Percentiles rank a stretch among this genome's conserved stretches.
Evolutionary conservation across 441 rosid genomes (phyloP).

Genomic region (Corymbia citriodora): DNA sequence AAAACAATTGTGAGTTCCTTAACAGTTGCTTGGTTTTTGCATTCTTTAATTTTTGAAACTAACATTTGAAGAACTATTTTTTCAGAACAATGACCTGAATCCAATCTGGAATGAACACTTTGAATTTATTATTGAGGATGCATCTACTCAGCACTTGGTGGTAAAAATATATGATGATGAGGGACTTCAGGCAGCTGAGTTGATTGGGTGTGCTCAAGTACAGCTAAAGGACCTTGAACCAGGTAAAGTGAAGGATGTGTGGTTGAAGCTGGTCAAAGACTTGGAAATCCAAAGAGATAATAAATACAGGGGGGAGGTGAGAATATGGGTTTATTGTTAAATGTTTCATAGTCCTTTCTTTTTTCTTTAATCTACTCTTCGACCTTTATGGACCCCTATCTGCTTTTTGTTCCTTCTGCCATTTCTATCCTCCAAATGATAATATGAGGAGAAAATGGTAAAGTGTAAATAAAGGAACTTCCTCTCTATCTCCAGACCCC

Average conservation of each 20-base stretch:
- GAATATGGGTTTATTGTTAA: background rate
- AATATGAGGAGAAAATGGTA: background rate
- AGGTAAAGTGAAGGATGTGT: conserved; percentile 85
- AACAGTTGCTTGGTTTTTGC: background rate
- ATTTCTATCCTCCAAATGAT: background rate
- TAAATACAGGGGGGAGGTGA: conserved; percentile 85
- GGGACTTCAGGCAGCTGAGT: conserved; percentile 81
- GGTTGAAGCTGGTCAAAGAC: conserved; percentile 91
- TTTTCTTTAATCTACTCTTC: background rate
- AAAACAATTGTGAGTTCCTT: conserved; percentile 63
- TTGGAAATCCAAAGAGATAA: conserved; percentile 84
- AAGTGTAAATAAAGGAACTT: background rate
- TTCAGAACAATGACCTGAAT: conserved; percentile 51
- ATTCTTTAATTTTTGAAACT: background rate
- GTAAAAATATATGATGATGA: conserved; percentile 86
- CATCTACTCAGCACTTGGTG: conserved; percentile 73
- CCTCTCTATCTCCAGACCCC: background rate
- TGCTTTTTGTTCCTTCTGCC: background rate
- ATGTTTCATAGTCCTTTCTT: background rate
- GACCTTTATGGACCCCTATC: background rate
- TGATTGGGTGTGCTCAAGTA: conserved; percentile 77
- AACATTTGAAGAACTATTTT: background rate
- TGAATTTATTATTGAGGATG: conserved; percentile 80
- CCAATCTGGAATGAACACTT: conserved; percentile 97
- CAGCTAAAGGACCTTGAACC: conserved; percentile 66